Evolutionary conservation across 2,329 filamentous ascomycete species (phyloP).

Genomic region (Fusarium albosuccineum): DNA sequence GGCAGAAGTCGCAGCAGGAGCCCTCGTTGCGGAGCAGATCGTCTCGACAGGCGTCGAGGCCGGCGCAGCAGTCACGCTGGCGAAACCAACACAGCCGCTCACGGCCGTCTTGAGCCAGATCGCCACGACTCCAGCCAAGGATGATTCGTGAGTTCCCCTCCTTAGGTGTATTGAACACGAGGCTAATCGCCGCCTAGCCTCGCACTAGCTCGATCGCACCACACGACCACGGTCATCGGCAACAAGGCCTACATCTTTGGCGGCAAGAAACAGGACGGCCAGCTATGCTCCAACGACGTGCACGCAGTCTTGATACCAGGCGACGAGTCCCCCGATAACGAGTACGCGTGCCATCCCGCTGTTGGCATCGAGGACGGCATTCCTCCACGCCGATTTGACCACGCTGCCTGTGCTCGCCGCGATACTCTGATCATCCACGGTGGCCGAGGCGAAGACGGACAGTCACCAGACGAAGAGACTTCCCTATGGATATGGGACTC

Average conservation of each 20-base stretch:
- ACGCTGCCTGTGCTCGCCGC: constrained; percentile 32
- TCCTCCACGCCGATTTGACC: constrained; percentile 15
- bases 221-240: constrained; percentile 32
- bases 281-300: constrained; percentile 31
- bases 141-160: constrained; percentile 19
- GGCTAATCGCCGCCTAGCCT: background rate
- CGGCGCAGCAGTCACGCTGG: constrained; percentile 32
- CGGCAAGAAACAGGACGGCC: constrained; percentile 28
- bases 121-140: constrained; percentile 22
- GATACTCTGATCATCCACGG: constrained; percentile 30
- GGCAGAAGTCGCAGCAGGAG: constrained; percentile 41
- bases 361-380: constrained; percentile 19
- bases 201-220: constrained; percentile 31
- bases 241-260: constrained; percentile 38
- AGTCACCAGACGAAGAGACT: constrained; percentile 27
- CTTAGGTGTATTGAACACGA: accelerated
- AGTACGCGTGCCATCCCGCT: constrained; percentile 40
- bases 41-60: constrained; percentile 37
- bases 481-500: constrained; percentile 36
- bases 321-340: constrained; percentile 3
- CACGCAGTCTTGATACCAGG: constrained; percentile 25
- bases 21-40: constrained; percentile 33
- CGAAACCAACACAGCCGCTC: constrained; percentile 36
- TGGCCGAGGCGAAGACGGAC: constrained; percentile 12
- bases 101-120: constrained; percentile 39